These are phyloP conservation scores for Eimeria praecox DNA, from an alignment of 169 alveolate species.

Conservation along the genomic window DNA sequence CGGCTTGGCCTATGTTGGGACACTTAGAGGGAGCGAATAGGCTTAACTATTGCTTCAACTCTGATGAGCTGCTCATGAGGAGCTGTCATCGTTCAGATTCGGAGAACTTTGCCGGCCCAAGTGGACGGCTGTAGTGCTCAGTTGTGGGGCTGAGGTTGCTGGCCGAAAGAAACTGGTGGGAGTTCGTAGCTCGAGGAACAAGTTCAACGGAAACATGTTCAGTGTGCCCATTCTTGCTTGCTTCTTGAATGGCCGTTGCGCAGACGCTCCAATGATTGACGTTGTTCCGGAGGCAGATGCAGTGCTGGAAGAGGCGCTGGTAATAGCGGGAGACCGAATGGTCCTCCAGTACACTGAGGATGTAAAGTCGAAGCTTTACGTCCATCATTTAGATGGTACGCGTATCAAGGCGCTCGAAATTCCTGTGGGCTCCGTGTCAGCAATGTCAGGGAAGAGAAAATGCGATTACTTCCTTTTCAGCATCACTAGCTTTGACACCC, in stretches of 20 bases:
- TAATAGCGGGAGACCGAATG: slow-evolving; percentile 24
- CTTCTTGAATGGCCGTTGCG: not conserved
- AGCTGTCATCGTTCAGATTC: not conserved
- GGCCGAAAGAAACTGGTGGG: not conserved
- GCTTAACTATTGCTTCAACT: not conserved
- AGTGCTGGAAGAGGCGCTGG: slow-evolving; percentile 39
- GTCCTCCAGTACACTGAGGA: slow-evolving; percentile 64
- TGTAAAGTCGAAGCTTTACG: slow-evolving; percentile 49
- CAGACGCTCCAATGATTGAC: slow-evolving; percentile 44
- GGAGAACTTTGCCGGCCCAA: not conserved
- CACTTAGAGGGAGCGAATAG: not conserved
- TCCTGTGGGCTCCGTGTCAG: slow-evolving; percentile 61
- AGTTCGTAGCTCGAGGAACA: not conserved
- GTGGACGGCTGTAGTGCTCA: not conserved
- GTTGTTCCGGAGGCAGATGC: slow-evolving; percentile 40
- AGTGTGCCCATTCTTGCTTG: not conserved
- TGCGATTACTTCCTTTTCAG: slow-evolving; percentile 58
- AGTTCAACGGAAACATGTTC: not conserved
- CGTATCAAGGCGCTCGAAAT: not conserved
- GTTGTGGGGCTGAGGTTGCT: not conserved
- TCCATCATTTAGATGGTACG: slow-evolving; percentile 36
- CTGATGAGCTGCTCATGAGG: not conserved
- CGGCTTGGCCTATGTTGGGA: not conserved
- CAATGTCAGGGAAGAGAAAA: slow-evolving; percentile 62
- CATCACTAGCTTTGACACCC: slow-evolving; percentile 63